These are phyloP conservation scores for Haplosporangium gracile DNA, from an alignment of 192 early-diverging fungal species.

Conservation along the genomic window DNA sequence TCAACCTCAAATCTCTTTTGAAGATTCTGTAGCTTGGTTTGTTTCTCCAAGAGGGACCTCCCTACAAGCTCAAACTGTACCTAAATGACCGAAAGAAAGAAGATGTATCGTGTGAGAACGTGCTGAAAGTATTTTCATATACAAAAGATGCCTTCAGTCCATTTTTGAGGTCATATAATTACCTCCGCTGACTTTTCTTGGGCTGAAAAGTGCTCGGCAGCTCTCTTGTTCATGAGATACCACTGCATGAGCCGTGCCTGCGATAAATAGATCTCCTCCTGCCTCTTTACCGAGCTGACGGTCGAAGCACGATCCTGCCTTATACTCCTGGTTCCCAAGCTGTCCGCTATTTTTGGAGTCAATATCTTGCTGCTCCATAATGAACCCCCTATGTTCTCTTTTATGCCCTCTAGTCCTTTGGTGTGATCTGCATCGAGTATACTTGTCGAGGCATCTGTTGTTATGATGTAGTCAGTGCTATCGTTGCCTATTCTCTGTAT, in stretches of 20 bases:
- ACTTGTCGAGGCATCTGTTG: not conserved
- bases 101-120: not conserved
- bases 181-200: conserved; percentile 37
- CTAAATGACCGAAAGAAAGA: not conserved
- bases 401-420: not conserved
- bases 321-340: conserved; percentile 6
- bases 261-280: conserved; percentile 46
- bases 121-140: too few species aligned
- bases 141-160: too few species aligned
- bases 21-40: not conserved
- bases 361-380: not conserved
- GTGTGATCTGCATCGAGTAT: not conserved
- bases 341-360: conserved; percentile 9
- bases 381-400: conserved; percentile 17
- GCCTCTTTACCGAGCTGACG: conserved; percentile 6
- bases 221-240: conserved; percentile 22
- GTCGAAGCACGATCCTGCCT: conserved; percentile 15
- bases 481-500: not conserved
- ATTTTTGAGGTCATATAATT: not conserved
- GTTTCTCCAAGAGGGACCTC: conserved; percentile 14
- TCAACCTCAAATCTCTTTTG: conserved; percentile 35
- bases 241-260: conserved; percentile 45
- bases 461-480: too few species aligned
- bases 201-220: conserved; percentile 10
- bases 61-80: conserved; percentile 22